These are phyloP conservation scores for Sporobolomyces phaffii DNA, from an alignment of 768 basidiomycete genomes.

Conservation along the genomic window DNA sequence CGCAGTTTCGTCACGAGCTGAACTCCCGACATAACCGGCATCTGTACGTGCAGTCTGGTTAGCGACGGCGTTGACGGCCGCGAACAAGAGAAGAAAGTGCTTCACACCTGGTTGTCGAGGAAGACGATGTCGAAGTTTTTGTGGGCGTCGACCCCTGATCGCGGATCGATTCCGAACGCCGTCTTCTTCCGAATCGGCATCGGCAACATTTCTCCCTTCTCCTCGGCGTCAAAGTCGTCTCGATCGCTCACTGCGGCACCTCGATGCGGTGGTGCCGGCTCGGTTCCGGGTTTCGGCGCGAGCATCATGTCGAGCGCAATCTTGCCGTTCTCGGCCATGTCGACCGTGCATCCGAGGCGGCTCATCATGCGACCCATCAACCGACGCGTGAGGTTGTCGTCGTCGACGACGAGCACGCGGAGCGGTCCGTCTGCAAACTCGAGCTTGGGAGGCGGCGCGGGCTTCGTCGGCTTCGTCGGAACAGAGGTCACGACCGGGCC, in stretches of 20 bases:
- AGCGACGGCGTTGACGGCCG: background rate
- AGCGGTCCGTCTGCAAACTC: slow-evolving; percentile 34
- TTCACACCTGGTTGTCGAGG: slow-evolving; percentile 73
- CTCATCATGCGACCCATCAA: slow-evolving; percentile 73
- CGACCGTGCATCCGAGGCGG: slow-evolving; percentile 71
- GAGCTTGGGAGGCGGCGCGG: slow-evolving; percentile 3
- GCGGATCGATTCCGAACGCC: slow-evolving; percentile 16
- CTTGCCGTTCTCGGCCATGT: slow-evolving; percentile 76
- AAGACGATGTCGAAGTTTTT: slow-evolving; percentile 52
- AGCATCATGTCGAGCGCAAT: slow-evolving; percentile 67
- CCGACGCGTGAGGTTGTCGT: slow-evolving; percentile 70
- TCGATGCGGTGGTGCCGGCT: background rate
- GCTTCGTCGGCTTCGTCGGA: background rate
- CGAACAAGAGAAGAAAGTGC: background rate
- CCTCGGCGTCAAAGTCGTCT: slow-evolving; percentile 10
- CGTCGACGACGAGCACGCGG: slow-evolving; percentile 41
- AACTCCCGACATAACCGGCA: slow-evolving; percentile 59
- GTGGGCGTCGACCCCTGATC: slow-evolving; percentile 20
- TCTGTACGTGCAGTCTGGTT: background rate
- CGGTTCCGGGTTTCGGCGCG: slow-evolving; percentile 43
- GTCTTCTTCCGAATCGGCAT: background rate
- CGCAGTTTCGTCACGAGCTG: slow-evolving; percentile 62
- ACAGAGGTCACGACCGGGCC: background rate
- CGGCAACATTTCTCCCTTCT: background rate
- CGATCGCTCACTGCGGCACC: background rate